Base-by-base conservation (phyloP, 2,329 filamentous ascomycete genomes). In the Cryphonectria naterciae region DNA sequence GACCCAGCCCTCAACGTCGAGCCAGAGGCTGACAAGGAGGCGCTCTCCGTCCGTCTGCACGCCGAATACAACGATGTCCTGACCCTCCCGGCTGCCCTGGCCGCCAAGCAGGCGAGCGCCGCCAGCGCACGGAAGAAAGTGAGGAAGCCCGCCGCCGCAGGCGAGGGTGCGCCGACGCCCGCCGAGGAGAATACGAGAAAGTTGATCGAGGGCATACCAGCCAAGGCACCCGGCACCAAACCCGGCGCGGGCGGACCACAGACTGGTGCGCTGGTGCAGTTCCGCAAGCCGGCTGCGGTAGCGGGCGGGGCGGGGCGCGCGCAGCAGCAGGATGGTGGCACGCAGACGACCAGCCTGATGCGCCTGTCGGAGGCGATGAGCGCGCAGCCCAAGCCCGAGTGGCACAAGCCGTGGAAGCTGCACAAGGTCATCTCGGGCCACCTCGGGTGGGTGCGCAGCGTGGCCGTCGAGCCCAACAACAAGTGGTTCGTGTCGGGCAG, bases 321-420 rank as follows among this genome's bases (percentile, higher is more conserved):
- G 32, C 32, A 8, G 72, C 79, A 11, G 72, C 76, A 75, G 67
- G 71, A 77, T 73, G 73, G 81, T 69, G 77, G 79, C 73, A 76
- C 78, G 73, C 73, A 83, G 78, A 73, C 81, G 76, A 78, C 77
- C 77, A 82, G 78, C 77, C 75, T 80, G 43, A 76, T 77, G 56
- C 77, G 76, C 52, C 74, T 75, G 70, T 76, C 75, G 49, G 80
- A 80, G 68, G 74, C 69, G 68, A 71, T 75, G 63, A 76, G 76
- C 52, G 75, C 74, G 52, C 79, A 83, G 74, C 85, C 90, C 70
- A 94, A 91, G 80, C 97, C 97, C 0, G 92, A 98, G 71, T 99
- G 96, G 96, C 96, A 99, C 80, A 89, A 95, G 73, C 97, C 97
- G 17, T 99, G 97, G 96, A 98, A 98, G 87, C 86, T 98, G 72